phyloP scores from a whole-genome alignment of 1,284 basidiomycete species.

The Apiotrichum veenhuisii region DNA sequence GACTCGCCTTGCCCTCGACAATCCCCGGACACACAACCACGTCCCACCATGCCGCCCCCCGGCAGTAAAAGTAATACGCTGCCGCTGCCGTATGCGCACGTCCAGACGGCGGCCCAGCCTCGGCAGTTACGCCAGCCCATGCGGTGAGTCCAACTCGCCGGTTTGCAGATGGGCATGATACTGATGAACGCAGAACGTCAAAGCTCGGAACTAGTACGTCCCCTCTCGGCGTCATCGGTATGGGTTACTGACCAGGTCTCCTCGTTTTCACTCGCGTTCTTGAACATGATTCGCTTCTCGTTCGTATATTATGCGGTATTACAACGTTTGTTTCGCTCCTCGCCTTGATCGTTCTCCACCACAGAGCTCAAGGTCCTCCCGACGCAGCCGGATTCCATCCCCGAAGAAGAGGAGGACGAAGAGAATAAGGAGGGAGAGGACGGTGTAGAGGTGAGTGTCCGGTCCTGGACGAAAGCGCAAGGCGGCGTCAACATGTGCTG shows the following conservation, averaged over 20 bases:
- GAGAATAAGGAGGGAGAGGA: constrained; percentile 36
- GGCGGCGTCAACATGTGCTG: not conserved
- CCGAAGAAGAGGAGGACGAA: constrained; percentile 59
- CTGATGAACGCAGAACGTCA: constrained; percentile 56
- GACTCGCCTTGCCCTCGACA: no score
- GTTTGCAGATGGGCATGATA: not conserved
- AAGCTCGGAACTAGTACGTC: constrained; percentile 55
- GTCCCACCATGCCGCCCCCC: constrained; percentile 19
- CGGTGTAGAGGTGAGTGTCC: constrained; percentile 59
- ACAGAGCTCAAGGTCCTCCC: constrained; percentile 89
- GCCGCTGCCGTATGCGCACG: constrained; percentile 47
- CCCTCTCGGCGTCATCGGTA: constrained; percentile 40
- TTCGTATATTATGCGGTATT: not conserved
- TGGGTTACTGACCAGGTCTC: not conserved
- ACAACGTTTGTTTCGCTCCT: no score
- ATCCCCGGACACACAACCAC: not conserved
- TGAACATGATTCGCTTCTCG: not conserved
- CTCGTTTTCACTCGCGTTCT: not conserved
- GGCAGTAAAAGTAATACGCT: constrained; percentile 24
- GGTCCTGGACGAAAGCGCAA: no score
- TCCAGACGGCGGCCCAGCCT: constrained; percentile 18
- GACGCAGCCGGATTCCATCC: constrained; percentile 68
- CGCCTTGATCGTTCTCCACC: constrained; percentile 21
- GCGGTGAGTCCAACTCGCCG: constrained; percentile 31
- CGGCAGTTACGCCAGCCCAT: constrained; percentile 42